Conservation (phyloP, 371 early-diverging fungal genomes). For the Mortierella polycephala region DNA sequence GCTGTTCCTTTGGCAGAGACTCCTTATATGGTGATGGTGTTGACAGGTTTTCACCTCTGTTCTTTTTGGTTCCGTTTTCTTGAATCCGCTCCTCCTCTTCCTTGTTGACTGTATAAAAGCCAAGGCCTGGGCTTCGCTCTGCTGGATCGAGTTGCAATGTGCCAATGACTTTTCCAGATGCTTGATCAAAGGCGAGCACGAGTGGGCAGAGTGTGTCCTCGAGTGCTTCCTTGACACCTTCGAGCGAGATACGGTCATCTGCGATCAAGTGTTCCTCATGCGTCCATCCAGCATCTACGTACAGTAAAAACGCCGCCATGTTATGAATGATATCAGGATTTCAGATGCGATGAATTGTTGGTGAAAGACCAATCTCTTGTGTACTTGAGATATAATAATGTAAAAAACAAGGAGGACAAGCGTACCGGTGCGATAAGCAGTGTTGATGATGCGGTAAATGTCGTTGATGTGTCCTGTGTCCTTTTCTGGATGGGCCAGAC, state of each 20-base stretch:
- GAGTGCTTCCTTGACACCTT: conserved; percentile 3
- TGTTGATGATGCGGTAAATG: conserved; percentile 25
- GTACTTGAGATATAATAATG: not conserved
- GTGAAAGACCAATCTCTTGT: not conserved
- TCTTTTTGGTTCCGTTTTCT: too few relatives aligned
- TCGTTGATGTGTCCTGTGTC: conserved; percentile 9
- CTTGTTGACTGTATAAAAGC: not conserved
- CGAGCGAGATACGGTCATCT: conserved; percentile 14
- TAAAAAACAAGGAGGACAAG: not conserved
- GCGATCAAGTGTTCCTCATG: conserved; percentile 17
- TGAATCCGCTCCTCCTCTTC: not conserved
- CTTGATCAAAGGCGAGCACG: conserved; percentile 18
- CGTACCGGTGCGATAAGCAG: conserved; percentile 25
- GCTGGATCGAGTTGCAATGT: conserved; percentile 20
- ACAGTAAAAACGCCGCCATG: not conserved
- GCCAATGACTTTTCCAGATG: conserved; percentile 7
- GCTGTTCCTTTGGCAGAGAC: conserved; percentile 6
- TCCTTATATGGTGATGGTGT: conserved; percentile 1
- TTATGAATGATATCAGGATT: not conserved
- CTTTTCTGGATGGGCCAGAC: conserved; percentile 9
- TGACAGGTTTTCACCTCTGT: too few relatives aligned
- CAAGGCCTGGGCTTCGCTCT: conserved; percentile 17
- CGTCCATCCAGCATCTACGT: conserved; percentile 20
- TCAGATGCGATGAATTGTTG: not conserved
- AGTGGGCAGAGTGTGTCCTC: conserved; percentile 15